Conservation (phyloP, 2,329 filamentous ascomycete genomes). For the Alternaria angustiovoidea region DNA sequence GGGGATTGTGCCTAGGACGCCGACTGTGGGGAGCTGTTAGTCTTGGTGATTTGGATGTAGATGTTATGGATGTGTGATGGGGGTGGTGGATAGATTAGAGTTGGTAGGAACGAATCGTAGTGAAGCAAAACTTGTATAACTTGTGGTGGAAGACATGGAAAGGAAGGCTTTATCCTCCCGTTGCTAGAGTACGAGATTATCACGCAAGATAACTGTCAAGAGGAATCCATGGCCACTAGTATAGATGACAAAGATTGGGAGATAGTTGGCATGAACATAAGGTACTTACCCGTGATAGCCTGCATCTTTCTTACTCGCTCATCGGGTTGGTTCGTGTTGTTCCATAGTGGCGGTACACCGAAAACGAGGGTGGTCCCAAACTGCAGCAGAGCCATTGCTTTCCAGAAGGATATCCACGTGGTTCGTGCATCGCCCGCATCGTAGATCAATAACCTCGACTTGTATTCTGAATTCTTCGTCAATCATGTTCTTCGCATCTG, state of each 20-base stretch:
- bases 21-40: conserved; percentile 29
- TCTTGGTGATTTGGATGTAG: neutral
- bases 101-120: neutral
- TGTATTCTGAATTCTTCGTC: conserved; percentile 31
- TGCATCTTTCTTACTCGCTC: conserved; percentile 36
- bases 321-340: conserved; percentile 46
- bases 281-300: conserved; percentile 38
- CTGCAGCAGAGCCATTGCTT: conserved; percentile 46
- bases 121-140: neutral
- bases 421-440: conserved; percentile 49
- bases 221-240: neutral
- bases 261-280: too few relatives aligned
- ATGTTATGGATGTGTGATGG: neutral
- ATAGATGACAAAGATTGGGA: too few relatives aligned
- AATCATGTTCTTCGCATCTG: neutral
- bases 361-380: conserved; percentile 44
- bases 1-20: conserved; percentile 41
- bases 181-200: too few relatives aligned
- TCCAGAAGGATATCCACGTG: conserved; percentile 48
- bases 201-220: too few relatives aligned
- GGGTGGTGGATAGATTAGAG: accelerated
- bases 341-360: conserved; percentile 43
- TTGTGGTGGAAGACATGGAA: neutral
- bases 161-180: neutral
- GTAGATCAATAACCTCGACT: conserved; percentile 45